These are phyloP conservation scores for Mortierella hygrophila DNA, from an alignment of 192 early-diverging fungal species.

Conservation along the genomic window DNA sequence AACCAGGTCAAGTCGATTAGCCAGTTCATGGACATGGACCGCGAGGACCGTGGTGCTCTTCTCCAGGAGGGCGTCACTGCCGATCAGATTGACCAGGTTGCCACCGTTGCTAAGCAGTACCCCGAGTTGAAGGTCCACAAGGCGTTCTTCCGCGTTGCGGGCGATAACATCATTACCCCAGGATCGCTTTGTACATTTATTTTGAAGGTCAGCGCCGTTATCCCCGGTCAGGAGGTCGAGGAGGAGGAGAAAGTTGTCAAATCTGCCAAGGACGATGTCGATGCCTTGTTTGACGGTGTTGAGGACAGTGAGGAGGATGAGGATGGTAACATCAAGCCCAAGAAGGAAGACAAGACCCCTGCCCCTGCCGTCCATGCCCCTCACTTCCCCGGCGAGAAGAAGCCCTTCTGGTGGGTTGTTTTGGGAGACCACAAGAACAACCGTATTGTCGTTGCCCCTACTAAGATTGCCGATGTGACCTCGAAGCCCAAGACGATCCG, in stretches of 20 bases:
- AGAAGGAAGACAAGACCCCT: conserved; percentile 42
- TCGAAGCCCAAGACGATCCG: conserved; percentile 72
- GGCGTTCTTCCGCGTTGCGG: conserved; percentile 82
- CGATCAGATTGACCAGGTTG: conserved; percentile 76
- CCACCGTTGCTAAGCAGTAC: conserved; percentile 82
- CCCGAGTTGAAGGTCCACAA: conserved; percentile 83
- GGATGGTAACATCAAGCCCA: conserved; percentile 59
- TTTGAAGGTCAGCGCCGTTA: conserved; percentile 61
- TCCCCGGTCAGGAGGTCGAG: conserved; percentile 34
- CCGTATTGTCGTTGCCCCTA: conserved; percentile 82
- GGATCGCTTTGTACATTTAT: conserved; percentile 84
- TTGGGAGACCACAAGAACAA: conserved; percentile 89
- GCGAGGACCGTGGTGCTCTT: conserved; percentile 69
- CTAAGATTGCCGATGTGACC: conserved; percentile 83
- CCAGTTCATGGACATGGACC: conserved; percentile 76
- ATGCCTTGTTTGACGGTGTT: conserved; percentile 52
- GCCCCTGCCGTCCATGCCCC: conserved; percentile 72
- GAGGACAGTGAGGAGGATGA: conserved; percentile 60
- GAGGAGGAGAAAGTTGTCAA: conserved; percentile 40
- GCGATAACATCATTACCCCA: conserved; percentile 84
- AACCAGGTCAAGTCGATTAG: conserved; percentile 75
- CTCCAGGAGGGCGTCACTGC: conserved; percentile 65
- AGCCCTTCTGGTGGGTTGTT: conserved; percentile 92
- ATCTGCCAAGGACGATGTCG: conserved; percentile 30
- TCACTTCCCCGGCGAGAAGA: conserved; percentile 79